Conservation (phyloP, 139 green algal genomes). For the Edaphochlamys debaryana region DNA sequence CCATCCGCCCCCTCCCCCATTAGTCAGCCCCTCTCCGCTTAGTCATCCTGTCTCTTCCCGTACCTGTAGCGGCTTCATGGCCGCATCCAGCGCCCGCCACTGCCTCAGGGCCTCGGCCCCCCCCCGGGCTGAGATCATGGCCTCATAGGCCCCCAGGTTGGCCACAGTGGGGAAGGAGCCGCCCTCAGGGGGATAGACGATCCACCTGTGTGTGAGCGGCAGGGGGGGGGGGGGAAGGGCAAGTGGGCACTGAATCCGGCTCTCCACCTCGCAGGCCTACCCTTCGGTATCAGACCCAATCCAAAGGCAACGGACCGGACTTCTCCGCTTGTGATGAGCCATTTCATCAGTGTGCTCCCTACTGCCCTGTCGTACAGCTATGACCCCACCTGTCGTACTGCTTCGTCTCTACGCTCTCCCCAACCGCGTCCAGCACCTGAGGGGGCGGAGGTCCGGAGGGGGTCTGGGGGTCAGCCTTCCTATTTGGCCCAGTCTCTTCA, state of each 20-base stretch:
- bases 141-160: constrained; percentile 60
- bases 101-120: constrained; percentile 63
- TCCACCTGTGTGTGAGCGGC: constrained; percentile 74
- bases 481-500: no score
- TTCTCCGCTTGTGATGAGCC: no score
- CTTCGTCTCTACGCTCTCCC: constrained; percentile 68
- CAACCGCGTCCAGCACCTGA: constrained; percentile 72
- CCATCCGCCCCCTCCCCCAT: no score
- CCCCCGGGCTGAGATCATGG: constrained; percentile 60
- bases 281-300: not conserved
- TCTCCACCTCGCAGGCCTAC: no score
- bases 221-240: not conserved
- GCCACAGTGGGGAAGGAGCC: constrained; percentile 71
- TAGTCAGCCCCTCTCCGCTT: no score
- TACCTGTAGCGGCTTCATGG: constrained; percentile 72
- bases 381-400: constrained; percentile 57
- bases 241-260: no score
- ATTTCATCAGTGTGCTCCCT: no score
- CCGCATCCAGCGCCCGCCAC: constrained; percentile 67
- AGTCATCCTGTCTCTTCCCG: not conserved
- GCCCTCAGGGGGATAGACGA: constrained; percentile 77
- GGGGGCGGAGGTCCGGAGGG: not conserved
- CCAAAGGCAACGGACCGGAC: no score
- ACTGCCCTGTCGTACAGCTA: no score
- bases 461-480: no score